phyloP scores from a whole-genome alignment of 2,329 filamentous ascomycete species.

The Sclerotinia glacialis region DNA sequence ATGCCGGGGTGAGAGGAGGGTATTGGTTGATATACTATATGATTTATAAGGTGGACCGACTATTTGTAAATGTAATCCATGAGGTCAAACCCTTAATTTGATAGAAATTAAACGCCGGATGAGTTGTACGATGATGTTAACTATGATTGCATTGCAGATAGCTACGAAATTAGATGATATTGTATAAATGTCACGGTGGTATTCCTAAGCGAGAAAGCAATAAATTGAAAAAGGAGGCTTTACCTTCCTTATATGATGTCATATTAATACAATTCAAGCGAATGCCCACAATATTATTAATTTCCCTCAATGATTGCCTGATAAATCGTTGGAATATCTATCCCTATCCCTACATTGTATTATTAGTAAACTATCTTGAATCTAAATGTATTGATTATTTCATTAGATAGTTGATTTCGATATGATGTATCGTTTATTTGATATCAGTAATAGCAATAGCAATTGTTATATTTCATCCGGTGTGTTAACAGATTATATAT shows the following conservation, averaged over 20 bases:
- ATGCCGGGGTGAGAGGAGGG: background rate
- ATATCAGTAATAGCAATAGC: too few relatives aligned
- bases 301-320: background rate
- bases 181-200: background rate
- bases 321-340: background rate
- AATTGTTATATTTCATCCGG: too few relatives aligned
- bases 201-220: background rate
- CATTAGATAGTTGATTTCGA: background rate
- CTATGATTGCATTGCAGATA: background rate
- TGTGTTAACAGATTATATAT: too few relatives aligned
- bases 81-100: background rate
- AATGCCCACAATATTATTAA: background rate
- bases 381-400: background rate
- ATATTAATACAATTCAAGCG: background rate
- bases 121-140: background rate
- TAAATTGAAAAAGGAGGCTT: background rate
- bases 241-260: background rate
- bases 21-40: background rate
- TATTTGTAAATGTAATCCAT: background rate
- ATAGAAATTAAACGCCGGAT: background rate
- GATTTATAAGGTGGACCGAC: background rate
- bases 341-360: too few relatives aligned
- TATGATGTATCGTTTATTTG: background rate
- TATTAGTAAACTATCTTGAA: background rate
- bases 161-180: background rate